A percentile compares a stretch with the other conserved stretches of the same genome.
phyloP scores from a whole-genome alignment of 2,329 filamentous ascomycete species.

The Annulohypoxylon truncatum region DNA sequence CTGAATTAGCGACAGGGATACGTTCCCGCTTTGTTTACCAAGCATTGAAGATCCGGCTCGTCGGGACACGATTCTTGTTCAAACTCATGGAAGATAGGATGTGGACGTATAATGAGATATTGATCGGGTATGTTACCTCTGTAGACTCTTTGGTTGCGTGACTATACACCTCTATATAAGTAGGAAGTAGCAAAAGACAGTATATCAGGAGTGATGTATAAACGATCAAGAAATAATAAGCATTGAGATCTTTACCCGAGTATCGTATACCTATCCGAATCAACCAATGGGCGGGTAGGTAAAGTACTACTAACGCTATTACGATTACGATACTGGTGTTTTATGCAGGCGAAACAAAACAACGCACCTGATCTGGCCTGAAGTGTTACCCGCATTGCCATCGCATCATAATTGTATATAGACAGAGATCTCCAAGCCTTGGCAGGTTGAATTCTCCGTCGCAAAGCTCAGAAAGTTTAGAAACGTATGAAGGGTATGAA shows the following conservation, averaged over 20 bases:
- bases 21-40: conserved; percentile 19
- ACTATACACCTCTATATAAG: background rate
- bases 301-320: background rate
- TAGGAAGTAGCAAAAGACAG: background rate
- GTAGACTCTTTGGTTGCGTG: background rate
- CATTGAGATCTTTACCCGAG: background rate
- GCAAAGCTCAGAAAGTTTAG: background rate
- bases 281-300: background rate
- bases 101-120: background rate
- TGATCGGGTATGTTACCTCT: background rate
- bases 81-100: background rate
- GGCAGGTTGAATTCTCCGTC: background rate
- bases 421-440: conserved; percentile 13
- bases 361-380: conserved; percentile 2
- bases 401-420: conserved; percentile 10
- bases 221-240: background rate
- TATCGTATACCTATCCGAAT: background rate
- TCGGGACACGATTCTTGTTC: conserved; percentile 8
- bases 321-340: background rate
- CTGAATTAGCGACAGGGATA: conserved; percentile 27
- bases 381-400: conserved; percentile 14
- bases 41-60: conserved; percentile 30
- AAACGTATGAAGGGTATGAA: conserved; percentile 7
- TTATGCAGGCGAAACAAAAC: conserved; percentile 33
- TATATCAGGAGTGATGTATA: too few relatives aligned